Percentiles rank a stretch among this genome's conserved stretches.
phyloP scores from a whole-genome alignment of 139 green algal species.

The Auxenochlorella pyrenoidosa region DNA sequence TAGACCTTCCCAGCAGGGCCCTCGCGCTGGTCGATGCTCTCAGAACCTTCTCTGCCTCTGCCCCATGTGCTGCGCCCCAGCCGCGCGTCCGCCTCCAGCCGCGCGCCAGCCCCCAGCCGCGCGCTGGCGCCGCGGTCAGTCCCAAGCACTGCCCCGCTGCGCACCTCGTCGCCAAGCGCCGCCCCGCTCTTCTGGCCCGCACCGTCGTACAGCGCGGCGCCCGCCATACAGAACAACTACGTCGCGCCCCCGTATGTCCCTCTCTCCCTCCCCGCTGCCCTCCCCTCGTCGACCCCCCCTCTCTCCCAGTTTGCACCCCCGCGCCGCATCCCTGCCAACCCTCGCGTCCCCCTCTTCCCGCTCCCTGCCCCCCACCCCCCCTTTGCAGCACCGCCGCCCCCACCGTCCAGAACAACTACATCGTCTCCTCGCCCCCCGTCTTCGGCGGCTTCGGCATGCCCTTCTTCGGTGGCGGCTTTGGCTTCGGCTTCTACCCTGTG shows the following conservation, averaged over 20 bases:
- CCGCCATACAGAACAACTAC: neutral
- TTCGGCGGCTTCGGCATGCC: conserved; percentile 49
- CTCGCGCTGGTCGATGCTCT: too few species aligned
- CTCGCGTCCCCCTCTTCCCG: neutral
- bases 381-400: neutral
- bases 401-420: conserved; percentile 47
- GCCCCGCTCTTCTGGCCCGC: neutral
- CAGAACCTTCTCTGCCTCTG: too few species aligned
- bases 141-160: neutral
- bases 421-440: conserved; percentile 45
- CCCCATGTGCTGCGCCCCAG: too few species aligned
- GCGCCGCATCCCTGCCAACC: neutral
- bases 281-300: too few species aligned
- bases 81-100: too few species aligned
- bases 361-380: neutral
- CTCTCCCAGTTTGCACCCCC: neutral
- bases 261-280: neutral
- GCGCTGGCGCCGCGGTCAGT: too few species aligned
- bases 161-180: neutral
- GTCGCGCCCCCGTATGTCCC: neutral
- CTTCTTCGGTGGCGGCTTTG: conserved; percentile 39
- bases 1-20: too few species aligned
- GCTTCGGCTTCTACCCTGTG: conserved; percentile 24
- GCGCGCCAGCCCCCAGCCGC: too few species aligned
- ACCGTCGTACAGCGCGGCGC: neutral